Evolutionary conservation across 2,329 filamentous ascomycete species (phyloP).

Genomic region (Thielaviopsis musarum): DNA sequence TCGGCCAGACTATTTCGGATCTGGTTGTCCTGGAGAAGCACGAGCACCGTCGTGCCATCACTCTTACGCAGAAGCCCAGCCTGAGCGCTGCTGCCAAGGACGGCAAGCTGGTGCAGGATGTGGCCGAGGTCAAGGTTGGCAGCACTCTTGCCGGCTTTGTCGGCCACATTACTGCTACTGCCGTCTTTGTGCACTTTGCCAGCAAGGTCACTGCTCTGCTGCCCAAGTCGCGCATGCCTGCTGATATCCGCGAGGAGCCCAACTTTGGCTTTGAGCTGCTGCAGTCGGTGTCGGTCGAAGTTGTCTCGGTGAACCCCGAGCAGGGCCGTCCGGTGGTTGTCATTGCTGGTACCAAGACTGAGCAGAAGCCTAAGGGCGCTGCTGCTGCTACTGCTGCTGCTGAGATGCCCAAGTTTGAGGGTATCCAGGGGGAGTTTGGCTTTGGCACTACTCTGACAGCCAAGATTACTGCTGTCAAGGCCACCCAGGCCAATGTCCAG

Average conservation of each 20-base stretch:
- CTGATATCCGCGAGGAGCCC: conserved; percentile 48
- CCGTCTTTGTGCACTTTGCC: conserved; percentile 78
- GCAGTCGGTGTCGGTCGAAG: conserved; percentile 57
- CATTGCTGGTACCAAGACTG: conserved; percentile 30
- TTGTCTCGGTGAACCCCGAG: conserved; percentile 55
- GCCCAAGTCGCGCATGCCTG: conserved; percentile 59
- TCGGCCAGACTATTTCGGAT: conserved; percentile 67
- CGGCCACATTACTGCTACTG: conserved; percentile 64
- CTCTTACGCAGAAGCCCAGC: conserved; percentile 68
- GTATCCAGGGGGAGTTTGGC: conserved; percentile 49
- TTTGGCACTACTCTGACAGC: conserved; percentile 62
- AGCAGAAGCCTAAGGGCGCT: conserved; percentile 19
- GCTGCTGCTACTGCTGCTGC: conserved; percentile 16
- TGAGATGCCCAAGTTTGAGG: conserved; percentile 7
- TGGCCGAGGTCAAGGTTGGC: conserved; percentile 56
- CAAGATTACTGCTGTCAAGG: conserved; percentile 67
- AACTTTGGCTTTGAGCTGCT: conserved; percentile 66
- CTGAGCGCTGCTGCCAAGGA: conserved; percentile 60
- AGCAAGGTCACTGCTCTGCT: conserved; percentile 61
- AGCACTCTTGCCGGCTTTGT: conserved; percentile 62
- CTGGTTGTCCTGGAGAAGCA: conserved; percentile 81
- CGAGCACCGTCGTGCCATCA: conserved; percentile 56
- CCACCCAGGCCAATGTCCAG: conserved; percentile 82
- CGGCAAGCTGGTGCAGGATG: conserved; percentile 51
- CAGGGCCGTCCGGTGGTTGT: conserved; percentile 47